Base-by-base conservation (phyloP, 2,329 filamentous ascomycete species). In the Chaetomiaceae sp. region DNA sequence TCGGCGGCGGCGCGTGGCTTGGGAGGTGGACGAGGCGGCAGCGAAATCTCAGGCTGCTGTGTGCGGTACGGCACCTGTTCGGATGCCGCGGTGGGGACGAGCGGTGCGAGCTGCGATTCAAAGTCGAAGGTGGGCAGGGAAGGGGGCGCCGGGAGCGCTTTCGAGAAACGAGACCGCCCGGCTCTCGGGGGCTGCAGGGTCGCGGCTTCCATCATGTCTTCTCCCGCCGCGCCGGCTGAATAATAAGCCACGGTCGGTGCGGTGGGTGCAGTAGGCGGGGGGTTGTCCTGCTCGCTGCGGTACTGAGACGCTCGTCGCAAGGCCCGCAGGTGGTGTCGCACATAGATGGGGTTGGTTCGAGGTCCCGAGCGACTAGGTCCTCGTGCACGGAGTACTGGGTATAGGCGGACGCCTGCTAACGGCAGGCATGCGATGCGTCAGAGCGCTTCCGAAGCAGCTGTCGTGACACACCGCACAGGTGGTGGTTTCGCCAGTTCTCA, bases 131-230 rank as follows among this genome's bases (percentile, higher is more conserved):
- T 54, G 39, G 56, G 50, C 45, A 56, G 52, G 24, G 68, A 62
- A 43, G 76, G 74, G 58, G 73, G 72, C 45, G 68, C 65, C 27
- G 76, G 76, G 53, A 80, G 65, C 27, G 74, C 75, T 64, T 80
- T 80, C 59, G 76, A 78, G 64, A 76, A 77, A 60, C 75, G 74
- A 56, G 76, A 79, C 45, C 68, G 65, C 56, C 73, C 73, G 12
- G 50, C 47, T 50, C 54, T 58, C 38, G 59, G 55, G 47, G 51
- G 49, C 49, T 54, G 44, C 38, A 61, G 47, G 45, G 55, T 55
- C 33, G 58, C 44, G 17, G 56, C 50, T 44, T 53, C 56, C 59
- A 61, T 58, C 51, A 51, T 58, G 39, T 42, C 34, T 36, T 40
- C 43, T 33, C 19, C 47, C 38, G 42, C 19, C 22, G 18, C 38